Base-by-base conservation (phyloP, 805 yeast species). In the Cyberlindnera xishuangbannaensis region DNA sequence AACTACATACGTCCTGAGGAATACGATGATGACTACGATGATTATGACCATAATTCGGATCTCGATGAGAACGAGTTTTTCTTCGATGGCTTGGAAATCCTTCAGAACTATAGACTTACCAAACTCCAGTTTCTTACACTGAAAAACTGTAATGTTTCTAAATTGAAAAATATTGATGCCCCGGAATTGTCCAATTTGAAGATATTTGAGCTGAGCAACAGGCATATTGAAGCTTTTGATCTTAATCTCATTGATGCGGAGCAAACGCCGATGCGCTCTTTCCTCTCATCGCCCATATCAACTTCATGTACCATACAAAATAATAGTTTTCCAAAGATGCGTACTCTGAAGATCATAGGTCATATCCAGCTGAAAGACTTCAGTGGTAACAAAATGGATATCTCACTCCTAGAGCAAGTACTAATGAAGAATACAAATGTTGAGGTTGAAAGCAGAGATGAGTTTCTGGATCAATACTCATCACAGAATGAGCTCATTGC, bases 21-120 rank as follows among this genome's bases (percentile, higher is more conserved):
- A 6, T 32, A 18, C 16, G 40, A 33, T n/a, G 39, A 38, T 14
- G 50, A 39, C 30, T 52, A 45, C 18, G 58, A 55, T 14, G 59
- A 57, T 11, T 53, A 51, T 25, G 62, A 56, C 13, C 53, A 51
- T 18, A 55, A 56, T 19, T 55, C 56, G 4, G 56, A 54, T 15
- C 43, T 53, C n/a, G 58, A 53, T 18, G 61, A 58, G 36, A 63
- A 61, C 28, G 55, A 49, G 30, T 47, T 62, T 24, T 62, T 59
- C 37, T 59, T 64, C 40, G 62, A 61, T 37, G 67, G 55, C 0
- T 21, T 51, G 15, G 55, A 51, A 33, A 46, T 51, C 4, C 22
- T 50, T 3, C 44, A 41, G 13, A 50, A 49, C 22, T 30, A 39
- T 15, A 32, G 12, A 6, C 30, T 44, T 16, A 39, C 47, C 3